phyloP scores from a whole-genome alignment of 2,329 filamentous ascomycete species.

The Fusarium sp. region DNA sequence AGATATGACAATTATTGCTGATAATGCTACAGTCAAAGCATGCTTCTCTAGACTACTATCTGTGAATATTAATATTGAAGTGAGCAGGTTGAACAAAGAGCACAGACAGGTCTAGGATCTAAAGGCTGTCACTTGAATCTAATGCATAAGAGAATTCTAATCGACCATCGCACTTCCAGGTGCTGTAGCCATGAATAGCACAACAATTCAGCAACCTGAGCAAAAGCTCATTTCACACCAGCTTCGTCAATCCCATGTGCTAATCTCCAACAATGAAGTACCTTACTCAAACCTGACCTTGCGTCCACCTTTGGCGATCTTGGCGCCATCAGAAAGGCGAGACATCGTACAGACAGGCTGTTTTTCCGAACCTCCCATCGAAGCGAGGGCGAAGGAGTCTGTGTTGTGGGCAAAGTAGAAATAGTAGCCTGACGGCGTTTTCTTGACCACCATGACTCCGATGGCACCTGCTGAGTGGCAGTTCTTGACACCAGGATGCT shows the following conservation, averaged over 20 bases:
- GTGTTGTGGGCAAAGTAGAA: constrained; percentile 98
- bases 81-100: not conserved
- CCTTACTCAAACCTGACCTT: constrained; percentile 56
- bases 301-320: constrained; percentile 67
- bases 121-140: constrained; percentile 45
- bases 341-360: constrained; percentile 90
- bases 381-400: constrained; percentile 86
- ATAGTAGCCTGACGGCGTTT: constrained; percentile 78
- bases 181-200: not conserved
- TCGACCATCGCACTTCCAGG: not conserved
- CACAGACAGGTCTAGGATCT: constrained; percentile 39
- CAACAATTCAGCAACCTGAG: not conserved
- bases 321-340: constrained; percentile 68
- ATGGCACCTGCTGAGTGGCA: constrained; percentile 89
- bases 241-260: not conserved
- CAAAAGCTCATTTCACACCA: not conserved
- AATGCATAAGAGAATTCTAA: constrained; percentile 14
- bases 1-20: not conserved
- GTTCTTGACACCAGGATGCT: constrained; percentile 84
- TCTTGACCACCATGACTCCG: constrained; percentile 91
- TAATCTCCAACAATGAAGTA: not conserved
- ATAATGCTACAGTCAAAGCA: not conserved
- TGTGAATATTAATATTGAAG: not conserved
- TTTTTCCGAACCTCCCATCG: constrained; percentile 83
- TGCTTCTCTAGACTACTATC: not conserved